phyloP scores from a whole-genome alignment of 2,329 filamentous ascomycete species.

The Calonectria pauciramosa region DNA sequence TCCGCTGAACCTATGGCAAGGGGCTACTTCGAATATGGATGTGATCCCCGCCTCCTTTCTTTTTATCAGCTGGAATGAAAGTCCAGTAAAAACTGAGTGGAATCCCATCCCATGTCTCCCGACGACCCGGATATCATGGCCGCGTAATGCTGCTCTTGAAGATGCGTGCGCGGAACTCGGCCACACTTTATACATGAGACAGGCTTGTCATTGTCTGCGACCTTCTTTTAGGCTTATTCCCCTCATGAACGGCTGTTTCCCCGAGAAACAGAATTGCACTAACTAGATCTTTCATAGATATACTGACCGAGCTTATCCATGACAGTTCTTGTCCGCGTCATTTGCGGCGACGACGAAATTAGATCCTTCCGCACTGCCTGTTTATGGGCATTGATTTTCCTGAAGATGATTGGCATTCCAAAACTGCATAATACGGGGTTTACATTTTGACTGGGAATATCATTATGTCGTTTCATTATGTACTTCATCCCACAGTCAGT shows the following conservation, averaged over 20 bases:
- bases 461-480: not conserved
- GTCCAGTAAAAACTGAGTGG: not conserved
- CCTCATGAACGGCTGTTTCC: not conserved
- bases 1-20: not conserved
- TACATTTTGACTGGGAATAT: not conserved
- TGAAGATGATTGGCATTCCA: not conserved
- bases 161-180: not conserved
- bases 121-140: constrained; percentile 1
- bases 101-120: not conserved
- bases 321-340: not conserved
- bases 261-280: not conserved
- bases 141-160: not conserved
- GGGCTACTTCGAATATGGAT: not conserved
- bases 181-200: not conserved
- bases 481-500: not conserved
- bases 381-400: too few species aligned
- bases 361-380: not conserved
- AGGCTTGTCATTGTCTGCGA: not conserved
- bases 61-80: not conserved
- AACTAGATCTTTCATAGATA: not conserved
- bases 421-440: not conserved
- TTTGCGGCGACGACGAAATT: not conserved
- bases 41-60: not conserved
- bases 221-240: not conserved
- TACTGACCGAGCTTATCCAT: not conserved